Evolutionary conservation across 208 protist species (phyloP).

Genomic region (Leishmania gerbilli): DNA sequence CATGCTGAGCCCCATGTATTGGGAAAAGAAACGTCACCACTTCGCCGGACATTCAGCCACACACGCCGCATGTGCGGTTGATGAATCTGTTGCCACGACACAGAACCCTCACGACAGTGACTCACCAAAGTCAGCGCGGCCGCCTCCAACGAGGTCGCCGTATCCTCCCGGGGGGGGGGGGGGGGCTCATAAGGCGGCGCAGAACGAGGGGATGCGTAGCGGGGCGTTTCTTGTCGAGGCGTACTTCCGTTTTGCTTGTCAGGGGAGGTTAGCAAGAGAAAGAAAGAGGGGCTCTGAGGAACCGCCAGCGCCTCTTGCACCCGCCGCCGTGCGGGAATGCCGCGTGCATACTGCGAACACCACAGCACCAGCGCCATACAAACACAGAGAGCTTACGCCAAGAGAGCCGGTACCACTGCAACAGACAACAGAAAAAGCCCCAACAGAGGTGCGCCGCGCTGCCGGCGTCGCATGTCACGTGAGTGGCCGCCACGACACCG

Average conservation of each 20-base stretch:
- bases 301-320: background rate
- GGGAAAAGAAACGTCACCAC: background rate
- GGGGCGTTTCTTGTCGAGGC: background rate
- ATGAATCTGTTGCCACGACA: background rate
- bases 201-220: background rate
- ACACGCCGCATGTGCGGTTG: background rate
- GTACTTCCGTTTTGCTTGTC: background rate
- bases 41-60: background rate
- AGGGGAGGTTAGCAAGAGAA: background rate
- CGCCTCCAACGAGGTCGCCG: background rate
- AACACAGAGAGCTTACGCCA: background rate
- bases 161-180: no score
- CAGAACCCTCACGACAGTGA: background rate
- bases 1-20: background rate
- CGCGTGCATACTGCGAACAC: background rate
- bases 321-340: background rate
- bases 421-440: background rate
- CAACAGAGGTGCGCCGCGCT: background rate
- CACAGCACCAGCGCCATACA: conserved; percentile 1
- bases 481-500: background rate
- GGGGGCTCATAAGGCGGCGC: background rate
- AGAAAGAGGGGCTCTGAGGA: background rate
- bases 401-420: background rate
- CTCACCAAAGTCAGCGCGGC: background rate
- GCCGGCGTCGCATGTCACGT: background rate